phyloP scores from a whole-genome alignment of 495 filamentous ascomycete genomes.

The Penicillium subrubescens region DNA sequence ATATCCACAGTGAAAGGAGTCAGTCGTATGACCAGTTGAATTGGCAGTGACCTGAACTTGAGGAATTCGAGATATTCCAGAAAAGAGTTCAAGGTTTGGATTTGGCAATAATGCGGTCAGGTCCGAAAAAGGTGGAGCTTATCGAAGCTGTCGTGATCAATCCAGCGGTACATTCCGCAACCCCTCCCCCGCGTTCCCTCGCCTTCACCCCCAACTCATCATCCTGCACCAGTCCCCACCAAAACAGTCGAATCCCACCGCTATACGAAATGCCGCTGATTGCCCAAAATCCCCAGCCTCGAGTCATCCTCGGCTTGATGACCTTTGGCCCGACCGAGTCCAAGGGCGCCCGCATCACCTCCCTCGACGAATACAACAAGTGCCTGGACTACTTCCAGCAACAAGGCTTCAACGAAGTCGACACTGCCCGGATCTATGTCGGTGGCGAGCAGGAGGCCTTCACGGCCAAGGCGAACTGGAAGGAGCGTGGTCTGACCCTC shows the following conservation, averaged over 20 bases:
- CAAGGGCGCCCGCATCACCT: slow-evolving; percentile 70
- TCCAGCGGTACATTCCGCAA: slow-evolving; percentile 24
- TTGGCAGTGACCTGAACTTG: not conserved
- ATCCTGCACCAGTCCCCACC: not conserved
- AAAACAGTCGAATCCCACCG: not conserved
- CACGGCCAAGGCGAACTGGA: slow-evolving; percentile 74
- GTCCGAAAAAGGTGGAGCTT: slow-evolving; percentile 8
- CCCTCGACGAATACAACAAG: slow-evolving; percentile 62
- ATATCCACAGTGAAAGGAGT: not conserved
- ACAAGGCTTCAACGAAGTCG: slow-evolving; percentile 76
- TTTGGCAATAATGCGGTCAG: slow-evolving; percentile 10
- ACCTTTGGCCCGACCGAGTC: slow-evolving; percentile 56
- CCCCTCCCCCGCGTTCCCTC: slow-evolving; percentile 18
- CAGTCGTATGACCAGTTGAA: not conserved
- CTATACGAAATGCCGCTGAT: slow-evolving; percentile 55
- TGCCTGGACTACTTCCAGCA: slow-evolving; percentile 70
- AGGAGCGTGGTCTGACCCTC: slow-evolving; percentile 76
- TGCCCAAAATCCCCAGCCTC: slow-evolving; percentile 48
- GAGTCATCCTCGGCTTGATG: slow-evolving; percentile 64
- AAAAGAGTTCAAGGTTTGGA: not conserved
- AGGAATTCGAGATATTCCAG: not conserved
- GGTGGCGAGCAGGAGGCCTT: slow-evolving; percentile 79
- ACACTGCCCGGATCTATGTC: slow-evolving; percentile 78
- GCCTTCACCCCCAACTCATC: slow-evolving; percentile 6
- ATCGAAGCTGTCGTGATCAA: slow-evolving; percentile 9